A percentile compares a stretch with the other conserved stretches of the same genome.
These are phyloP conservation scores for Trichoderma oligosporum DNA, from an alignment of 2,329 filamentous ascomycete species.

Conservation along the genomic window DNA sequence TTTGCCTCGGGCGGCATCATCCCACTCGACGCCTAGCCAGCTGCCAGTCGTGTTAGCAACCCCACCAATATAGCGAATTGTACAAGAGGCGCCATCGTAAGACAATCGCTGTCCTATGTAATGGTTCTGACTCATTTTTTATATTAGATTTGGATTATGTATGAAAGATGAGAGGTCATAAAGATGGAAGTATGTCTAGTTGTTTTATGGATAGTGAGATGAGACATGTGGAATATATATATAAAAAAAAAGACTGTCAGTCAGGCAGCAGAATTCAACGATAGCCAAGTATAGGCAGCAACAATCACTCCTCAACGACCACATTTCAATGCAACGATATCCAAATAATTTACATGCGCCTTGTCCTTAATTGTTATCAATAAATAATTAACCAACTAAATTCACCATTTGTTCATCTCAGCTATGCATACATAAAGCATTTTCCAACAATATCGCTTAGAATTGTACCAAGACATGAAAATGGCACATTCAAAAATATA, in stretches of 20 bases:
- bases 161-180: not conserved
- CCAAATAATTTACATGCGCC: not conserved
- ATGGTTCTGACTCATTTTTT: slow-evolving; percentile 37
- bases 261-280: slow-evolving; percentile 25
- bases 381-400: not conserved
- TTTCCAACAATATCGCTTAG: slow-evolving; percentile 1
- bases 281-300: not conserved
- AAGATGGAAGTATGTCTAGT: not conserved
- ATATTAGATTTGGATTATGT: not conserved
- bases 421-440: not conserved
- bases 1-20: slow-evolving; percentile 80
- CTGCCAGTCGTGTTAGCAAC: slow-evolving; percentile 71
- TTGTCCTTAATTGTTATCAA: not conserved
- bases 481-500: too few species aligned
- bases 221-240: slow-evolving; percentile 4
- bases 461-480: not conserved
- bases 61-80: slow-evolving; percentile 75
- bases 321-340: not conserved
- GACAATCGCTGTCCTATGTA: slow-evolving; percentile 73
- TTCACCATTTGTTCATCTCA: not conserved
- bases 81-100: slow-evolving; percentile 73
- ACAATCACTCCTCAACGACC: not conserved
- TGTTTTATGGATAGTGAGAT: not conserved
- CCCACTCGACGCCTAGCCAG: slow-evolving; percentile 98
- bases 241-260: not conserved